Base-by-base conservation (phyloP, 2,329 filamentous ascomycete species). In the Neofusicoccum parvum region DNA sequence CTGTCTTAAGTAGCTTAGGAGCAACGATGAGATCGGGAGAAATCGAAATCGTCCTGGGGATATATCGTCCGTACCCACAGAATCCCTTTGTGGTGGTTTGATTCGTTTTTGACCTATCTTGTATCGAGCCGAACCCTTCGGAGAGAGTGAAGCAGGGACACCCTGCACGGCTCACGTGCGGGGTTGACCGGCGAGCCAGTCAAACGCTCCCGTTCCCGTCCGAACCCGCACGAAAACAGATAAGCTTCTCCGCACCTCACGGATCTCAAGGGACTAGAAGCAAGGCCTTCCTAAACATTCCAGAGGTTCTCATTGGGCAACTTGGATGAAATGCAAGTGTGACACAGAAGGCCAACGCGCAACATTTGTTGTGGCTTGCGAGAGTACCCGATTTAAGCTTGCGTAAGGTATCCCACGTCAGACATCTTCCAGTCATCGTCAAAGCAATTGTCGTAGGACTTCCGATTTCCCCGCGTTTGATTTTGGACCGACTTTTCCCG, bases 181-280 rank as follows among this genome's bases (percentile, higher is more conserved):
- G 53, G 53, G 53, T n/a, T 43, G 53, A 3, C 20, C 53, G 53
- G 37, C 37, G 53, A 45, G 53, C 53, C 53, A 58, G 53, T 58
- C 20, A 58, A 58, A 43, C 53, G 10, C 14, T 58, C 14, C 53
- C 53, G 53, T 58, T 58, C 23, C 53, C 39, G 53, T 58, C 53
- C 53, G 39, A 58, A 58, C 53, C 53, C 53, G 53, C 37, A 17
- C 53, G 53, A 58, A 58, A 58, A 58, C 15, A 58, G 37, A 45
- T 45, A 58, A 58, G 53, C 53, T 58, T 58, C 53, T 58, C 53
- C 53, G 39, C 53, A 58, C 15, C 20, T 9, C 23, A 45, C 12
- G 17, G 23, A 20, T 6, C 15, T 7, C 6, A 6, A 14, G 15
- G 15, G 5, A 12, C 7, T 9, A 58, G 20, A 7, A 10, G 5